These are phyloP conservation scores for Jackrogersella minutella DNA, from an alignment of 495 filamentous ascomycete species.

Conservation along the genomic window DNA sequence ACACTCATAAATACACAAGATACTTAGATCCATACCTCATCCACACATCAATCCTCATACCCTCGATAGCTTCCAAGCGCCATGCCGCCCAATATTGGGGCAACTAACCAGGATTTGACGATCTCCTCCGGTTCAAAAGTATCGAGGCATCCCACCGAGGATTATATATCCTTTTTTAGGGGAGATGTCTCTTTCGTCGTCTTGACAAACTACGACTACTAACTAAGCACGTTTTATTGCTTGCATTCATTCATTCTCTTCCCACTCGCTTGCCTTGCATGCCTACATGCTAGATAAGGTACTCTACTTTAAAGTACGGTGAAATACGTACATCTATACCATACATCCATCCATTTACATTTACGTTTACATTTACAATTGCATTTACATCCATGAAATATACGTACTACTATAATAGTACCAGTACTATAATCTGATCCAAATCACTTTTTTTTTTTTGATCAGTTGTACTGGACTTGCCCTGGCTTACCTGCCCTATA, in stretches of 20 bases:
- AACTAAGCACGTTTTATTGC: conserved; percentile 25
- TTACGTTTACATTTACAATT: background rate
- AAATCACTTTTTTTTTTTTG: background rate
- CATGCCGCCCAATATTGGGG: conserved; percentile 46
- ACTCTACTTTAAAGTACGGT: conserved; percentile 14
- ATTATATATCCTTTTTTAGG: conserved; percentile 23
- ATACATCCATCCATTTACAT: background rate
- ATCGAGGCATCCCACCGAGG: conserved; percentile 37
- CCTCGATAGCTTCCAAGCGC: conserved; percentile 40
- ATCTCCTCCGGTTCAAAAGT: conserved; percentile 43
- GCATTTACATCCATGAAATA: background rate
- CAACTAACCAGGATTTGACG: conserved; percentile 42
- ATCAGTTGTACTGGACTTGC: background rate
- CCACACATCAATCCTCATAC: conserved; percentile 9
- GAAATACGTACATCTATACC: background rate
- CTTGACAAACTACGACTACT: background rate
- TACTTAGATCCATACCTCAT: background rate
- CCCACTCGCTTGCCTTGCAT: conserved; percentile 33
- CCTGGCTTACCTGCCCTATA: conserved; percentile 22
- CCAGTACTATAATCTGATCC: too few relatives aligned
- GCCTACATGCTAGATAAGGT: conserved; percentile 33
- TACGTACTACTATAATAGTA: conserved; percentile 22
- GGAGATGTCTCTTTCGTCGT: conserved; percentile 12
- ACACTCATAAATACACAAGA: background rate
- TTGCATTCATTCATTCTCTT: conserved; percentile 27